Conservation (phyloP, 2,329 filamentous ascomycete species). For the Lachnellula cervina region DNA sequence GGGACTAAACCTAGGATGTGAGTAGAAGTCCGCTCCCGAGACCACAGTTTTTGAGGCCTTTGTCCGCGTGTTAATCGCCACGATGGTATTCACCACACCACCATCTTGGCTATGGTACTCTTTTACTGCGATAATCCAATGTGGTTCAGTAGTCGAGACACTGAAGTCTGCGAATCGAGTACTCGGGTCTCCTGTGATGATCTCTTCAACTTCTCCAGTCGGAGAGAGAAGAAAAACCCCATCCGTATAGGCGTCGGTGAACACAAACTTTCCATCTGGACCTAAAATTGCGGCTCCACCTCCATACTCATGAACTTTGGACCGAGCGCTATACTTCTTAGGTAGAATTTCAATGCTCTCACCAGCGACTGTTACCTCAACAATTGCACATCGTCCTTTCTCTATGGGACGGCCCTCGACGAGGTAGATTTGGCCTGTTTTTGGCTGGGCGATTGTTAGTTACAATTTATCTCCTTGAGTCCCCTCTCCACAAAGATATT, state of each 20-base stretch:
- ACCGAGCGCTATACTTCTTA: slow-evolving; percentile 38
- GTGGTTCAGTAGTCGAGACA: slow-evolving; percentile 31
- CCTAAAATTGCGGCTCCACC: slow-evolving; percentile 41
- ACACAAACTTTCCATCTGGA: slow-evolving; percentile 39
- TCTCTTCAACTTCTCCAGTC: slow-evolving; percentile 31
- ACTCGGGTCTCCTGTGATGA: slow-evolving; percentile 31
- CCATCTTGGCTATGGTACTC: slow-evolving; percentile 43
- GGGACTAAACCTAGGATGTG: slow-evolving; percentile 43
- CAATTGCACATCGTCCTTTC: slow-evolving; percentile 41
- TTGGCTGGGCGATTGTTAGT: slow-evolving; percentile 14
- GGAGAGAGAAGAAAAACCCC: slow-evolving; percentile 41
- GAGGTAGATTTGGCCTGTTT: slow-evolving; percentile 32
- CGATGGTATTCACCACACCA: slow-evolving; percentile 27
- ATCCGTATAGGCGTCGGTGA: slow-evolving; percentile 40
- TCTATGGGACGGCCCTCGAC: slow-evolving; percentile 32
- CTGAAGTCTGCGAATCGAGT: slow-evolving; percentile 45
- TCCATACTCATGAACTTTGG: slow-evolving; percentile 49
- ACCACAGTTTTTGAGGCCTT: slow-evolving; percentile 36
- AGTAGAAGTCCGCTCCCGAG: slow-evolving; percentile 48
- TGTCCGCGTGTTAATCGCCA: slow-evolving; percentile 25
- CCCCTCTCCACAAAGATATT: slow-evolving; percentile 1
- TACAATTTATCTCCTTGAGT: too few species aligned
- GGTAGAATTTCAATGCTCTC: slow-evolving; percentile 40
- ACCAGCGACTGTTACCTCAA: slow-evolving; percentile 36
- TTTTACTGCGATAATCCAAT: slow-evolving; percentile 47